Evolutionary conservation across 108 stramenopile genomes (phyloP), one percentile per base, ranked within the genome.

Genomic region (Conticribra guillardii): DNA sequence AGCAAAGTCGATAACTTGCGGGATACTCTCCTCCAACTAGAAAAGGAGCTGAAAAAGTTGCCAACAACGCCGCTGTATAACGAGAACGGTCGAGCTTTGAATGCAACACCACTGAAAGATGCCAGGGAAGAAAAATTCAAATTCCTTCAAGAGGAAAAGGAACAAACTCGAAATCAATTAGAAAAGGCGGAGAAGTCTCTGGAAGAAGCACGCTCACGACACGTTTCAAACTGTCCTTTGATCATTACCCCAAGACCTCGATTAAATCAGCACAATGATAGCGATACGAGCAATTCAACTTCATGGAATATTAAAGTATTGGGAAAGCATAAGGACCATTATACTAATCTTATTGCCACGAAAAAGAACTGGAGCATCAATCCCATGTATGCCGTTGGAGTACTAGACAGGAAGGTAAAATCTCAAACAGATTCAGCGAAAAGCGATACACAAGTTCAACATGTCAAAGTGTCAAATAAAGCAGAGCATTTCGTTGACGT

Each of bases 331-430:
- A 63, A 55, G 21, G 64, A 66, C 18, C 53, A 66, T 30, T 74
- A 74, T 26, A 56, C 54, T 1, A n/a, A 59, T 9, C 73, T 74
- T 19, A 74, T 66, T 19, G 27, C 28, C 9, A 65, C 59, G 21
- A 66, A 74, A 30, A 74, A 28, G 4, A 53, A 50, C 21, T 74
- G 64, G 64, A 48, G 72, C 9, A 44, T 54, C 0, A 34, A 52
- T 1, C 58, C 64, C 27, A 52, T 74, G 57, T 74, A 74, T 41
- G 73, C 73, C 4, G 33, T 50, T 26, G 64, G 57, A 23, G 45
- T 63, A 55, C 30, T 3, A 1, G 23, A 18, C 18, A 21, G 5
- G 27, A 51, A 65, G 23, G 3, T 15, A 17, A 51, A 50, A n/a
- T 32, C 57, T 0, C 7, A 37, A 14, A 5, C 28, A 9, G 58